These are phyloP conservation scores for Candida alai DNA, from an alignment of 805 yeast species.

Conservation along the genomic window DNA sequence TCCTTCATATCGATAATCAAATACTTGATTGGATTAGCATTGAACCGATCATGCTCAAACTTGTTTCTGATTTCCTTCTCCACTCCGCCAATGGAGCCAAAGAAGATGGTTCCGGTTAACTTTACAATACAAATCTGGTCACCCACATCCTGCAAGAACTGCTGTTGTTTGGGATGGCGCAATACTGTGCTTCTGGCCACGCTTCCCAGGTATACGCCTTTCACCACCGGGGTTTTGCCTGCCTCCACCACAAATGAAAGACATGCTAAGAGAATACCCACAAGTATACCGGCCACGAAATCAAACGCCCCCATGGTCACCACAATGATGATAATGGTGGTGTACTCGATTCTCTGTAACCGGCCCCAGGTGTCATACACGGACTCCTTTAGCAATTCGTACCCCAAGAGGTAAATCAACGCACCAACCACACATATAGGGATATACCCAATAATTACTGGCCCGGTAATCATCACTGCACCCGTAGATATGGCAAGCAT, in stretches of 20 bases:
- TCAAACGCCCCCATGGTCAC: conserved; percentile 94
- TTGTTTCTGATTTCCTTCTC: conserved; percentile 68
- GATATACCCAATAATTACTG: conserved; percentile 86
- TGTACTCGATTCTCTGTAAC: conserved; percentile 71
- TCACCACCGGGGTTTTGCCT: conserved; percentile 75
- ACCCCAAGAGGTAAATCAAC: conserved; percentile 83
- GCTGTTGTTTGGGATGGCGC: conserved; percentile 85
- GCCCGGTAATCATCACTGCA: conserved; percentile 81
- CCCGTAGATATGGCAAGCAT: conserved; percentile 80
- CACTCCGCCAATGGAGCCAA: conserved; percentile 92
- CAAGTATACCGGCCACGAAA: conserved; percentile 87
- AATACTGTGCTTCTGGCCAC: conserved; percentile 90
- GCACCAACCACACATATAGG: conserved; percentile 97
- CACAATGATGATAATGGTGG: conserved; percentile 83
- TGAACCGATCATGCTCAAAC: conserved; percentile 53
- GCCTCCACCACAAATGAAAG: conserved; percentile 93
- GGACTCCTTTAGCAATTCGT: conserved; percentile 85
- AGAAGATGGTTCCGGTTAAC: conserved; percentile 83
- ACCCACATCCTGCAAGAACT: conserved; percentile 80
- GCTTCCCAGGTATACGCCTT: conserved; percentile 79
- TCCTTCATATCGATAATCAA: conserved; percentile 81
- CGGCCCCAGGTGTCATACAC: conserved; percentile 79
- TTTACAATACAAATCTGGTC: conserved; percentile 86
- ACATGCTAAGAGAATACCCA: conserved; percentile 88
- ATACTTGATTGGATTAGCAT: conserved; percentile 65